A percentile compares a stretch with the other conserved stretches of the same genome.
phyloP scores from a whole-genome alignment of 2,329 filamentous ascomycete species.

The Colletotrichum endophyticum region DNA sequence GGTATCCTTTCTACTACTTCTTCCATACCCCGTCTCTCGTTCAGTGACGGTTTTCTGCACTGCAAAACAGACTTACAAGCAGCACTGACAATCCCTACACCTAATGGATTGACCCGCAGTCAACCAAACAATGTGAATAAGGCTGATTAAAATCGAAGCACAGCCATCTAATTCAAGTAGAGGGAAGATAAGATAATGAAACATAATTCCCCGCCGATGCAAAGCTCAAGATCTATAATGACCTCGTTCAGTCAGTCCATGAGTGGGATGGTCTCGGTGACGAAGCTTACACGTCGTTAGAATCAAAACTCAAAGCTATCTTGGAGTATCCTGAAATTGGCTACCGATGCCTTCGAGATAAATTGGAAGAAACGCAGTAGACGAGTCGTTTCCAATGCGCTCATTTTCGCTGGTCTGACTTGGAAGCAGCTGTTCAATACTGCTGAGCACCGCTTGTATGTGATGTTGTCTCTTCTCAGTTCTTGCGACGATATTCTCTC shows the following conservation, averaged over 20 bases:
- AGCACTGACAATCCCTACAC: background rate
- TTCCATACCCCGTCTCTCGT: background rate
- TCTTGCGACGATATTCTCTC: background rate
- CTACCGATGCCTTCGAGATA: background rate
- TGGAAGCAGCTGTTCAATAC: background rate
- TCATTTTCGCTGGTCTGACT: background rate
- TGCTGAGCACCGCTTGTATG: background rate
- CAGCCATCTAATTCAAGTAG: no score
- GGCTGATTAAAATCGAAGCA: background rate
- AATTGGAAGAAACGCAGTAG: background rate
- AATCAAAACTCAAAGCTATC: accelerated
- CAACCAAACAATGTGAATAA: background rate
- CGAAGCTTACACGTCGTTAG: background rate
- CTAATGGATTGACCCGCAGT: background rate
- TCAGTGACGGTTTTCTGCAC: background rate
- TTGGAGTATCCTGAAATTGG: accelerated
- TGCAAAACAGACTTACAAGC: background rate
- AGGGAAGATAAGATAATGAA: no score
- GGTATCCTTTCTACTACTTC: background rate
- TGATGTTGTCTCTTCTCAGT: background rate
- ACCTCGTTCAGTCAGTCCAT: background rate
- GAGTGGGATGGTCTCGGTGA: background rate
- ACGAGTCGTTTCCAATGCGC: background rate
- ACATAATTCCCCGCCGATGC: no score
- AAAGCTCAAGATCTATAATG: background rate